These are phyloP conservation scores for Eucalyptus regnans DNA, from an alignment of 345 rosid species.

Conservation along the genomic window DNA sequence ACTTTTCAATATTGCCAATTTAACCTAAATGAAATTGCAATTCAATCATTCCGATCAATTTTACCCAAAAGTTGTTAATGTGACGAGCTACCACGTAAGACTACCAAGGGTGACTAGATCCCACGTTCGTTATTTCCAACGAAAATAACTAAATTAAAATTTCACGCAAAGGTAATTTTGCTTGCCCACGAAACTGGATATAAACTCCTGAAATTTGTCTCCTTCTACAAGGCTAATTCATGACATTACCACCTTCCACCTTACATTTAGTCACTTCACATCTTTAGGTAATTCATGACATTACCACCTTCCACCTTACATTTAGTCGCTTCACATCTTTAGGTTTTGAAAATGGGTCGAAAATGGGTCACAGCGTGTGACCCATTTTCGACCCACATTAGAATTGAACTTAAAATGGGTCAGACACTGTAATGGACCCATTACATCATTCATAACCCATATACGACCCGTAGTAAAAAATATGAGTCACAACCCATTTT, in stretches of 20 bases:
- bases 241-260: not conserved
- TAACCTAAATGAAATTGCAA: not conserved
- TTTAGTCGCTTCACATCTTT: not conserved
- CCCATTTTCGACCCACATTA: no score
- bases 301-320: not conserved
- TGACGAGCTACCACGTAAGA: rapidly evolving
- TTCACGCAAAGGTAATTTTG: rapidly evolving
- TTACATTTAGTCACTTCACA: not conserved
- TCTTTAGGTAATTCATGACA: not conserved
- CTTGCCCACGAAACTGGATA: not conserved
- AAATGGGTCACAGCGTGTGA: no score
- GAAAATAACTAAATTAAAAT: not conserved
- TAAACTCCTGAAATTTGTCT: not conserved
- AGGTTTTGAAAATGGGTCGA: no score
- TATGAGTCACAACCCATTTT: no score
- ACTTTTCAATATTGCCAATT: rapidly evolving
- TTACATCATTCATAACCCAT: no score
- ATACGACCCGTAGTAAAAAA: no score
- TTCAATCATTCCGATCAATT: rapidly evolving
- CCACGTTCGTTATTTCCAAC: rapidly evolving
- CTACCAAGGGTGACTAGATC: rapidly evolving
- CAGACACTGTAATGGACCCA: no score
- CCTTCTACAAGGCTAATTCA: not conserved
- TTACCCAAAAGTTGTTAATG: rapidly evolving
- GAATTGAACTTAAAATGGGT: no score